phyloP scores from a whole-genome alignment of 148 eudicot species.

The Rhododendron vialii region DNA sequence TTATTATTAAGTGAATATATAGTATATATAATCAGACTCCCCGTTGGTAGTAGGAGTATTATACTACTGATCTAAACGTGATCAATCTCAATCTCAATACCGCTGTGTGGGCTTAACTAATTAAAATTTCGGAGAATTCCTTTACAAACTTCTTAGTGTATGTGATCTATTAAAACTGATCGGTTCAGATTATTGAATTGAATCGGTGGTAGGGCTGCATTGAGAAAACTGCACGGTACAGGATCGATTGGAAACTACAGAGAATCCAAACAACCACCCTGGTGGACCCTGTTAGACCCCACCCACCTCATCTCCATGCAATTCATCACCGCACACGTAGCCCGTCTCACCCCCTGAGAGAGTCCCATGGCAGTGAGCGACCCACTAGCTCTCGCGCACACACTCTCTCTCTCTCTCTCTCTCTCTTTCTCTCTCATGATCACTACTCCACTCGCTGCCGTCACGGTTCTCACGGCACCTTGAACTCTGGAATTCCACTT shows the following conservation, averaged over 20 bases:
- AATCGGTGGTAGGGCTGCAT: neutral
- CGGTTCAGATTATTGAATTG: too few species aligned
- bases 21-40: too few species aligned
- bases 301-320: constrained; percentile 8
- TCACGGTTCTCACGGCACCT: constrained; percentile 34
- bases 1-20: too few species aligned
- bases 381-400: neutral
- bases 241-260: neutral
- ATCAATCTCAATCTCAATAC: too few species aligned
- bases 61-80: too few species aligned
- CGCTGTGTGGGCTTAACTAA: too few species aligned
- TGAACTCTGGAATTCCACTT: constrained; percentile 11
- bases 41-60: too few species aligned
- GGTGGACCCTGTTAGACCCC: constrained; percentile 9
- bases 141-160: too few species aligned
- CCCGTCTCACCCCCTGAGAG: neutral
- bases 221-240: neutral
- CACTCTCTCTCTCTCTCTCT: neutral
- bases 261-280: neutral
- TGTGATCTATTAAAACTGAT: too few species aligned
- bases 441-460: neutral
- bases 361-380: neutral
- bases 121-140: too few species aligned
- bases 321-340: constrained; percentile 17
- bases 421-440: neutral